Conservation (phyloP, 202 grass and related monocot genomes). For the Setaria italica region DNA sequence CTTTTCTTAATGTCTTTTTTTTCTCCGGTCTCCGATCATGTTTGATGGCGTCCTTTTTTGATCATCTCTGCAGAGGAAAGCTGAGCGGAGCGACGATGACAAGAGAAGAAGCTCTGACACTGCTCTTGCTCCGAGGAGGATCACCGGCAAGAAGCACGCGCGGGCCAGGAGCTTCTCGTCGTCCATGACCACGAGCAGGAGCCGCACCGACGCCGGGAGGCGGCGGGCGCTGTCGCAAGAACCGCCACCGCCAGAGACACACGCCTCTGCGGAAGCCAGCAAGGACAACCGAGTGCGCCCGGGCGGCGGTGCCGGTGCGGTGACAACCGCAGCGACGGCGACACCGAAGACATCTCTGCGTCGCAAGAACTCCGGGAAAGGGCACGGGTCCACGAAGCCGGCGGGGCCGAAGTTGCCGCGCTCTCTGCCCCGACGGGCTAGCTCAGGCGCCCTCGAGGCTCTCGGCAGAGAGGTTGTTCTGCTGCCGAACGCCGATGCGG, state of each 20-base stretch:
- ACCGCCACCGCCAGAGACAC: slow-evolving; percentile 16
- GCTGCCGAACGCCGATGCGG: neutral
- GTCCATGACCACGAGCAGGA: slow-evolving; percentile 20
- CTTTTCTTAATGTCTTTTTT: too few species aligned
- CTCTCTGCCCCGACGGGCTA: slow-evolving; percentile 11
- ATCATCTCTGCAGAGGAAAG: slow-evolving; percentile 26
- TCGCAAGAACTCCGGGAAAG: slow-evolving; percentile 31
- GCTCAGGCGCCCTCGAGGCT: slow-evolving; percentile 27
- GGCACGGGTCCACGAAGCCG: neutral
- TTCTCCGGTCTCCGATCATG: too few species aligned
- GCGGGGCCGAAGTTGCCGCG: slow-evolving; percentile 39
- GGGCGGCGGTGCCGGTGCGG: neutral
- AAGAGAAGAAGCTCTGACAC: slow-evolving; percentile 53
- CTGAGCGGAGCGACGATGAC: slow-evolving; percentile 18
- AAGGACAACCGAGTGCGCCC: slow-evolving; percentile 2
- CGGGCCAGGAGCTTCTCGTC: slow-evolving; percentile 58
- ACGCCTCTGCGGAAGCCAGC: neutral
- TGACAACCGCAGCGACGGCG: slow-evolving; percentile 7
- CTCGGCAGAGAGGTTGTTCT: neutral
- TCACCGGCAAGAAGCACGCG: slow-evolving; percentile 54
- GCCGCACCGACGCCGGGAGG: neutral
- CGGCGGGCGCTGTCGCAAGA: slow-evolving; percentile 51
- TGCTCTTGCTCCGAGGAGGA: slow-evolving; percentile 44
- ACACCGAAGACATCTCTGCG: slow-evolving; percentile 29
- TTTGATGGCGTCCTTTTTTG: too few species aligned